Evolutionary conservation across 768 basidiomycete species (phyloP), one percentile per base, ranked within the genome.

Genomic region (Rubroboletus pulcherrimus): DNA sequence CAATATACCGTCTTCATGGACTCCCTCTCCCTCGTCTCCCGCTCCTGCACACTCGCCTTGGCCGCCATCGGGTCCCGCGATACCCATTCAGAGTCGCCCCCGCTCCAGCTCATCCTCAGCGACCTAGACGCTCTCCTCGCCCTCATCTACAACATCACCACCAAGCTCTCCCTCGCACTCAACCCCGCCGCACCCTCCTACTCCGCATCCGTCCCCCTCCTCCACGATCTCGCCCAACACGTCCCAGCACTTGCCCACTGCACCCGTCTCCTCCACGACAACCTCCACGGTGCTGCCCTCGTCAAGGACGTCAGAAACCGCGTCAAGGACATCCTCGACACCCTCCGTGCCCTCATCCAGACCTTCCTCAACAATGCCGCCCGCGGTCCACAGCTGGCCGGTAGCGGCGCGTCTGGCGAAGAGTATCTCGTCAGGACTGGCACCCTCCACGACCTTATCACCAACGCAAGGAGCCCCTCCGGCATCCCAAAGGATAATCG

Each of bases 91-190:
- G 44, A 42, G 30, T 7, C 30, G 3, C 17, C 47, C 33, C 46
- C 60, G 10, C 66, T 72, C 42, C 59, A 71, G 29, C 68, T 78
- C 53, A 60, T 89, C 44, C 78, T 75, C 59, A 75, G 76, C 34
- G 88, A 90, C 64, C 69, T 85, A 17, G 54, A 82, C 21, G 78
- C 83, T 2, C 70, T 89, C 35, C 74, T 88, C 43, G 73, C 81
- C 5, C 75, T 87, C 58, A 63, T 88, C n/a, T 74, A 85, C 66
- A 68, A 73, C 21, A 71, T 78, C 31, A 72, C 79, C 5, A 88
- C 86, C 19, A 88, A 85, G 63, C 67, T 87, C 26, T 75, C 87
- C 5, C 77, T 90, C 34, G 75, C 80, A 1, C 75, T 87, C 49
- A 87, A 85, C 41, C 83, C 86, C 6, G 68, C 81, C 4, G 73